phyloP scores from a whole-genome alignment of 1,284 basidiomycete species.

The Ganoderma lingzhi region DNA sequence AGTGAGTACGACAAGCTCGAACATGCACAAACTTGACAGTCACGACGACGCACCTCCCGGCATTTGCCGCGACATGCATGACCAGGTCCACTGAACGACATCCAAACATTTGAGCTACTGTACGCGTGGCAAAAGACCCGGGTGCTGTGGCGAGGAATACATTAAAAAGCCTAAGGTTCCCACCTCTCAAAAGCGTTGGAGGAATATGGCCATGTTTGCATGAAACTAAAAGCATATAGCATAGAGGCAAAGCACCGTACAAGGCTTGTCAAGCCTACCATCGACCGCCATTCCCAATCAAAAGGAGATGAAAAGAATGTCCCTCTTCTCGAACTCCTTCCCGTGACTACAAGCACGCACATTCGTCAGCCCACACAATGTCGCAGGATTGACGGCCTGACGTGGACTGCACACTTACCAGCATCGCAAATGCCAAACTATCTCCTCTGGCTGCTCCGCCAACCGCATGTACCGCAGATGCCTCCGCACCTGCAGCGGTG shows the following conservation, averaged over 20 bases:
- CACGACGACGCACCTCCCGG: no score
- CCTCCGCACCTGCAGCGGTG: background rate
- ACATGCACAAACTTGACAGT: no score
- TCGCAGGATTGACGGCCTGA: background rate
- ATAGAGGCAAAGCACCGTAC: background rate
- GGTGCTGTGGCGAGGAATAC: no score
- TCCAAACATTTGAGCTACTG: no score
- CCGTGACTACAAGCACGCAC: conserved; percentile 12
- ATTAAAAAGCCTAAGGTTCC: no score
- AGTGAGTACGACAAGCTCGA: no score
- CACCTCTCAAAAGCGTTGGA: no score
- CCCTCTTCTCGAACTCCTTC: conserved; percentile 22
- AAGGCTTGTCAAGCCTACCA: background rate
- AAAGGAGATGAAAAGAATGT: conserved; percentile 4
- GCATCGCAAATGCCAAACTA: conserved; percentile 14
- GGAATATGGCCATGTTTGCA: no score
- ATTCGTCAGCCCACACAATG: background rate
- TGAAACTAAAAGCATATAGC: no score
- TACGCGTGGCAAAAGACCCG: no score
- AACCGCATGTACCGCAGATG: background rate
- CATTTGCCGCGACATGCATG: no score
- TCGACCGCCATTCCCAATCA: background rate
- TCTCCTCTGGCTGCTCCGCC: conserved; percentile 4
- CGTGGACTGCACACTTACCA: conserved; percentile 9
- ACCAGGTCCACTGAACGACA: no score